Conservation (phyloP, 257 asterid genomes). For the Solanum commersonii region DNA sequence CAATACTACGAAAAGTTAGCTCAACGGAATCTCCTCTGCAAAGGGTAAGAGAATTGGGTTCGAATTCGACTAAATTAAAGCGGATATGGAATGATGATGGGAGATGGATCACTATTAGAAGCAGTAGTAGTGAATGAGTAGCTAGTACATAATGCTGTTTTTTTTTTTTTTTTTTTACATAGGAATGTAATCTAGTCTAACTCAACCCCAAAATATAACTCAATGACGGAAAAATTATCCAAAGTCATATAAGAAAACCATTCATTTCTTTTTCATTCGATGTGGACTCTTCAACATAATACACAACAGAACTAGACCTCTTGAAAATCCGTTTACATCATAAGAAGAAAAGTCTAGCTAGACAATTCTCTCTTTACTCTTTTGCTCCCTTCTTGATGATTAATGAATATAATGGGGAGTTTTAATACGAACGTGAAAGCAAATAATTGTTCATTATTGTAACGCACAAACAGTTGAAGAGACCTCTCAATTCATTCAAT, state of each 20-base stretch:
- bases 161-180: too few species aligned
- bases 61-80: conserved; percentile 11
- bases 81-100: conserved; percentile 31
- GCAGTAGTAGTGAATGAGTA: conserved; percentile 1
- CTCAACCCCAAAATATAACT: not conserved
- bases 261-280: not conserved
- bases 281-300: not conserved
- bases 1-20: not conserved
- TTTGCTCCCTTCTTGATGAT: not conserved
- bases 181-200: not conserved
- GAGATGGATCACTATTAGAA: conserved; percentile 43
- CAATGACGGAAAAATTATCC: not conserved
- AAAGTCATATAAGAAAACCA: not conserved
- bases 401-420: not conserved
- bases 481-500: not conserved
- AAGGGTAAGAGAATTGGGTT: conserved; percentile 18
- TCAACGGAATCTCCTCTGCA: not conserved
- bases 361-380: not conserved
- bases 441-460: not conserved
- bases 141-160: not conserved
- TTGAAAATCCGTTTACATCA: not conserved
- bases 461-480: not conserved
- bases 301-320: not conserved
- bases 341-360: not conserved
- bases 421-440: not conserved